Evolutionary conservation across 2,329 filamentous ascomycete species (phyloP).

Genomic region (Cercospora nicotianae): DNA sequence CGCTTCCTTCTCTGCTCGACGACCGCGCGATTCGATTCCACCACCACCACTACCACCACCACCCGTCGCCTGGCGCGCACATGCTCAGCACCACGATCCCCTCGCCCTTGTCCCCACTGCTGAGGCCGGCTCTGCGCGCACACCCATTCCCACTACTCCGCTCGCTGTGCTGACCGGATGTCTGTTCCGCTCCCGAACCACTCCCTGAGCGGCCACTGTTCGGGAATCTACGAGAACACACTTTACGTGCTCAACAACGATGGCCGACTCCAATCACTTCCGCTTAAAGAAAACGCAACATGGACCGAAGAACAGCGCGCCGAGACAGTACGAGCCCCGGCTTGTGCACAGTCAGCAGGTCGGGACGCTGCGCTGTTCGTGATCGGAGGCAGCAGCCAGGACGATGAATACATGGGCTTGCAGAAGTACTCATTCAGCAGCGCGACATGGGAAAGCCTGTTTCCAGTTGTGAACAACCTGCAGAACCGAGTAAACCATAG

Average conservation of each 20-base stretch:
- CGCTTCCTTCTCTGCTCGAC: conserved; percentile 10
- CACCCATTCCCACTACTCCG: background rate
- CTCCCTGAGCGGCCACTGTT: conserved; percentile 75
- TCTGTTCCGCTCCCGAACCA: conserved; percentile 68
- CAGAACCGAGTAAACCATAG: conserved; percentile 73
- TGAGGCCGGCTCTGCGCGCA: conserved; percentile 6
- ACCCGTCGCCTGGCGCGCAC: conserved; percentile 15
- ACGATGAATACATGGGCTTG: conserved; percentile 68
- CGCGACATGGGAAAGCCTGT: conserved; percentile 60
- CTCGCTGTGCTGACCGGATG: conserved; percentile 53
- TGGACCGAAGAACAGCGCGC: conserved; percentile 70
- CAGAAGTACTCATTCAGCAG: conserved; percentile 65
- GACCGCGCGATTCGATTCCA: conserved; percentile 6
- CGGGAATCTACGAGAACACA: conserved; percentile 74
- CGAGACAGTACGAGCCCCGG: conserved; percentile 69
- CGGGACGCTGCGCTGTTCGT: conserved; percentile 71
- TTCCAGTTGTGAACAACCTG: conserved; percentile 53
- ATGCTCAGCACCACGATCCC: conserved; percentile 20
- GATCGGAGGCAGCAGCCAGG: conserved; percentile 68
- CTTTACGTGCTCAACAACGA: conserved; percentile 78
- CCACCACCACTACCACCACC: conserved; percentile 5
- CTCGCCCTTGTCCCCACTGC: background rate
- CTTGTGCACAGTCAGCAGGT: conserved; percentile 70
- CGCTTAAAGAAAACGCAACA: conserved; percentile 65
- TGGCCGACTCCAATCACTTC: conserved; percentile 69